These are phyloP conservation scores for Naumovozyma baii DNA, from an alignment of 805 yeast genomes.

Conservation along the genomic window DNA sequence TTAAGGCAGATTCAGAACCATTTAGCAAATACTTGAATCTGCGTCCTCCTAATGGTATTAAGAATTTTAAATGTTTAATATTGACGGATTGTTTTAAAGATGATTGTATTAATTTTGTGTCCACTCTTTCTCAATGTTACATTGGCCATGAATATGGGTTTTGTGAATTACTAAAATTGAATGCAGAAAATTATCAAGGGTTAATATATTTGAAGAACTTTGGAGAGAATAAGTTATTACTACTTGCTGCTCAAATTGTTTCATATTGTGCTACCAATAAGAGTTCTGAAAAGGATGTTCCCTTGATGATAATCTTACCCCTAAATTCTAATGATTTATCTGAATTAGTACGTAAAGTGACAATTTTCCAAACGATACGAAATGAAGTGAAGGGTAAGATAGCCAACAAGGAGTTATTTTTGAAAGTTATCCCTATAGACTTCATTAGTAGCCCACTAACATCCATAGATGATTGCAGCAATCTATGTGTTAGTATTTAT, in stretches of 20 bases:
- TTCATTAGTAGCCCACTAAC: slow-evolving; percentile 31
- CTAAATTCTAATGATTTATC: slow-evolving; percentile 23
- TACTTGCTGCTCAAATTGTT: slow-evolving; percentile 39
- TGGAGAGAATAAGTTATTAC: slow-evolving; percentile 39
- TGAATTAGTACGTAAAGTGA: slow-evolving; percentile 40
- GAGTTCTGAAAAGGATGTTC: slow-evolving; percentile 19
- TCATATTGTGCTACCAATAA: slow-evolving; percentile 27
- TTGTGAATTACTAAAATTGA: slow-evolving; percentile 26
- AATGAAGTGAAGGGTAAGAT: slow-evolving; percentile 25
- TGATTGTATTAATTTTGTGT: slow-evolving; percentile 24
- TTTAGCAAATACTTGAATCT: slow-evolving; percentile 53
- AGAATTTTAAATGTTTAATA: slow-evolving; percentile 44
- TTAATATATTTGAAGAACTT: slow-evolving; percentile 19
- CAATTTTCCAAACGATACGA: slow-evolving; percentile 40
- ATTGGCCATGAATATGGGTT: slow-evolving; percentile 29
- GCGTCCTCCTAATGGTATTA: slow-evolving; percentile 41
- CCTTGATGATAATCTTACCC: slow-evolving; percentile 25
- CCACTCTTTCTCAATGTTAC: slow-evolving; percentile 27
- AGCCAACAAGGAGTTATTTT: slow-evolving; percentile 20
- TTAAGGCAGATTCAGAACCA: slow-evolving; percentile 40
- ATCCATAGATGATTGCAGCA: slow-evolving; percentile 28
- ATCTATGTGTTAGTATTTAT: slow-evolving; percentile 45
- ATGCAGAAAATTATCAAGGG: slow-evolving; percentile 23
- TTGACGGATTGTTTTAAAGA: slow-evolving; percentile 29
- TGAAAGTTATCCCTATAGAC: slow-evolving; percentile 37